phyloP scores from a whole-genome alignment of 108 stramenopile species.

The Stephanodiscus triporus region DNA sequence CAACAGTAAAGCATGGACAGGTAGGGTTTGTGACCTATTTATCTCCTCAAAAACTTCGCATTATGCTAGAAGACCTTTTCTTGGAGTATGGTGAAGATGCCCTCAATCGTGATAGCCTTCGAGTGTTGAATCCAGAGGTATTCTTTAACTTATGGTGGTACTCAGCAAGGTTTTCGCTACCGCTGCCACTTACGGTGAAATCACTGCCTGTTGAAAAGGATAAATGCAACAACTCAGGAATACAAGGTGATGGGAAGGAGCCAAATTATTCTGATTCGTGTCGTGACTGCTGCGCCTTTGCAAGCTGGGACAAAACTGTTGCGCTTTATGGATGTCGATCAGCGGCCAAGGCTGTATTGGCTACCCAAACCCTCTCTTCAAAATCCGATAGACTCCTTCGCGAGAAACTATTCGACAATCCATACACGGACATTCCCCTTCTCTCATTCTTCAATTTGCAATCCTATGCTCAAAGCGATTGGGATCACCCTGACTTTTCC shows the following conservation, averaged over 20 bases:
- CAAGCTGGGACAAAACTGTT: constrained; percentile 74
- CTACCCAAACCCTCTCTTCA: constrained; percentile 26
- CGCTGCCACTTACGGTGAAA: constrained; percentile 69
- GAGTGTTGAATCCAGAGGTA: constrained; percentile 64
- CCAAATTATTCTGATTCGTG: background rate
- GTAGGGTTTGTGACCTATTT: constrained; percentile 68
- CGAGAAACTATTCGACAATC: constrained; percentile 48
- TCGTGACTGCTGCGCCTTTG: constrained; percentile 66
- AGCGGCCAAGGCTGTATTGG: constrained; percentile 62
- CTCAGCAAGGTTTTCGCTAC: constrained; percentile 80
- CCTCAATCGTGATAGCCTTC: constrained; percentile 65
- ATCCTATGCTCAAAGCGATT: constrained; percentile 69
- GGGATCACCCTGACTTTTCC: constrained; percentile 83
- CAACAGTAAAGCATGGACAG: constrained; percentile 18
- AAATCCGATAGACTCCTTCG: constrained; percentile 29
- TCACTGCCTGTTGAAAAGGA: background rate
- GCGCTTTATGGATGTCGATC: constrained; percentile 70
- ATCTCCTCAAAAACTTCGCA: constrained; percentile 65
- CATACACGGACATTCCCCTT: constrained; percentile 58
- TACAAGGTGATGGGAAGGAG: background rate
- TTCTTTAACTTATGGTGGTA: constrained; percentile 91
- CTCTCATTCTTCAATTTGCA: constrained; percentile 77
- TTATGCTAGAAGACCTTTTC: constrained; percentile 63
- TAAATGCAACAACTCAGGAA: constrained; percentile 6
- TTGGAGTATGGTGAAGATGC: constrained; percentile 76